These are phyloP conservation scores for Babesia ovis DNA, from an alignment of 169 alveolate species.

Conservation along the genomic window DNA sequence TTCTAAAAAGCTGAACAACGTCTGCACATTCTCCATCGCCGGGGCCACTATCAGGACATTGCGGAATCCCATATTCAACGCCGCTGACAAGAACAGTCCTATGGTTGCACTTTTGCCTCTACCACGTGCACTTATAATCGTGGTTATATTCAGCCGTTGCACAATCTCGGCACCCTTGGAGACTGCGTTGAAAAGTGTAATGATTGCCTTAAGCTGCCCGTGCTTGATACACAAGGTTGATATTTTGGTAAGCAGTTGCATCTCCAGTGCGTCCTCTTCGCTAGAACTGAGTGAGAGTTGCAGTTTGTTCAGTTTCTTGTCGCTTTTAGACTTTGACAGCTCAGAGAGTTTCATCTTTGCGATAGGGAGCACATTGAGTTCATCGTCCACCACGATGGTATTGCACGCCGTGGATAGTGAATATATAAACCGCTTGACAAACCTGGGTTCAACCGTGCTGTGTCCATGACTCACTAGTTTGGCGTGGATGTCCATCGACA, in stretches of 20 bases:
- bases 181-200: conserved; percentile 27
- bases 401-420: conserved; percentile 83
- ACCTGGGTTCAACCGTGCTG: conserved; percentile 90
- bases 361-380: conserved; percentile 96
- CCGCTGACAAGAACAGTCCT: conserved; percentile 93
- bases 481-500: conserved; percentile 96
- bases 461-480: conserved; percentile 87
- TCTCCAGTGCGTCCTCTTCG: conserved; percentile 49
- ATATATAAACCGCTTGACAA: conserved; percentile 91
- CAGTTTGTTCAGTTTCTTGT: conserved; percentile 44
- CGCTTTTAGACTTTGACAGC: conserved; percentile 6
- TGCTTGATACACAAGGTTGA: conserved; percentile 58
- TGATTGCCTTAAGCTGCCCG: conserved; percentile 59
- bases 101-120: conserved; percentile 99
- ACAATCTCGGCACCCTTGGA: conserved; percentile 44
- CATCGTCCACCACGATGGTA: conserved; percentile 97
- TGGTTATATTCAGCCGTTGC: conserved; percentile 76
- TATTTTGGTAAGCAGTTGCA: conserved; percentile 46
- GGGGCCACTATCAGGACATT: conserved; percentile 98
- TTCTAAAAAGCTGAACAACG: conserved; percentile 96
- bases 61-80: conserved; percentile 88
- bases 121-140: conserved; percentile 98
- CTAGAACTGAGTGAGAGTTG: conserved; percentile 15
- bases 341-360: conserved; percentile 63
- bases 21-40: conserved; percentile 95